These are phyloP conservation scores for Cyanidioschyzon merolae DNA, from an alignment of 23 red algal species.

Conservation along the genomic window DNA sequence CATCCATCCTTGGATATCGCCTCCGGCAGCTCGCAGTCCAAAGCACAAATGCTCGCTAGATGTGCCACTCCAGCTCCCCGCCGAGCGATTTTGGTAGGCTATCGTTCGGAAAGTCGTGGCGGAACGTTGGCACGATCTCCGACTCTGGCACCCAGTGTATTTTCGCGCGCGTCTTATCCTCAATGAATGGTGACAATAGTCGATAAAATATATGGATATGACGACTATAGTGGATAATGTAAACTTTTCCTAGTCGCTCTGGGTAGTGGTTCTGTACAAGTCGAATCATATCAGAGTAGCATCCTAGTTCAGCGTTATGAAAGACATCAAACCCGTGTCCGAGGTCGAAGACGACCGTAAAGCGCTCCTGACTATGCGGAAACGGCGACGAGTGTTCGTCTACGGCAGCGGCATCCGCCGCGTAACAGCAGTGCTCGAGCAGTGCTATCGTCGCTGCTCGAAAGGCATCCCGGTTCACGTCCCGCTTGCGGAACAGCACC, in stretches of 20 bases:
- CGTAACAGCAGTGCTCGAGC: neutral
- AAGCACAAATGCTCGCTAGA: no score
- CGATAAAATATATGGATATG: neutral
- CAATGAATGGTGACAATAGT: neutral
- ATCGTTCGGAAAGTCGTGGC: neutral
- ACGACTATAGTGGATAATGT: constrained; percentile 6
- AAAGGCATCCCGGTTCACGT: neutral
- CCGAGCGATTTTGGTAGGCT: neutral
- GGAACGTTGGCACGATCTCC: neutral
- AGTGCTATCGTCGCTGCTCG: neutral
- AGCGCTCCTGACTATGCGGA: neutral
- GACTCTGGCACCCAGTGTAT: neutral
- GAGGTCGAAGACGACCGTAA: constrained; percentile 11
- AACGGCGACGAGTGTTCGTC: neutral
- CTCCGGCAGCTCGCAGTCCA: no score
- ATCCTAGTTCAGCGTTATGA: neutral
- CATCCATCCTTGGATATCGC: no score
- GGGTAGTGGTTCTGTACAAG: neutral
- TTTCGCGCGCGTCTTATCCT: constrained; percentile 4
- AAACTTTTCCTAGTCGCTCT: constrained; percentile 9
- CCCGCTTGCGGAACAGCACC: neutral
- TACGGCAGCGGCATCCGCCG: neutral
- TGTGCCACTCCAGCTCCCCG: neutral
- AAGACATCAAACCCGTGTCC: neutral
- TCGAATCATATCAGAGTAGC: neutral